Base-by-base conservation (phyloP, 305 asterid species). In the Solanum hybrid region DNA sequence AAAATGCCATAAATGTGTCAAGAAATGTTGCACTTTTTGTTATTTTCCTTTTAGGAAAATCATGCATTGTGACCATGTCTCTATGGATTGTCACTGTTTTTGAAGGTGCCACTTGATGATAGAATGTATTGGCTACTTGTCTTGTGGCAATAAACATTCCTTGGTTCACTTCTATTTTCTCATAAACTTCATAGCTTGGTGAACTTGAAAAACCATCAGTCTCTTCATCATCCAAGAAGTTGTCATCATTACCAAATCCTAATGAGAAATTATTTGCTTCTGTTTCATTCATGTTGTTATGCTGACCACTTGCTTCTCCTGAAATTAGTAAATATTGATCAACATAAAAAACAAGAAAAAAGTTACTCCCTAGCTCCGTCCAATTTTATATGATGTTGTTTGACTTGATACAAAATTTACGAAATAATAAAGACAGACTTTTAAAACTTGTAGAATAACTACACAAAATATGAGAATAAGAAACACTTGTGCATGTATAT, bases 41-140 rank as follows among this genome's bases (percentile, higher is more conserved):
- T 20, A 91, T 87, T 90, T 93, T 95, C 8, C 88, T 33, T 18
- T 90, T 22, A 22, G 94, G 91, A 89, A 89, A 89, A 14, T 24
- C 91, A 89, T 92, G 93, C 67, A 91, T 89, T 86, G 89, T 78
- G 13, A 78, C 88, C 8, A 97, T 95, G 89, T 96, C 96, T 34
- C 93, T 92, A 40, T 96, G 94, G 77, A 97, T 96, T 91, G 88
- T 93, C 10, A 97, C 93, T 1, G 97, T 97, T 89, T 86, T 94
- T 22, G 98, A 96, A 36, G 99, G 99, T 75, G 93, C 96, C 76
- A 97, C 92, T 89, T 93, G 96, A 94, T 97, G 98, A 81, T 96
- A 97, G 35, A 94, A 95, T 5, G 98, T 97, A 87, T 94, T 89
- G 80, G 98, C 94, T 5, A 92, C 92, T 40, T 96, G 99, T 64